phyloP scores from a whole-genome alignment of 352 stramenopile species.

The Pythium pyrilobum region DNA sequence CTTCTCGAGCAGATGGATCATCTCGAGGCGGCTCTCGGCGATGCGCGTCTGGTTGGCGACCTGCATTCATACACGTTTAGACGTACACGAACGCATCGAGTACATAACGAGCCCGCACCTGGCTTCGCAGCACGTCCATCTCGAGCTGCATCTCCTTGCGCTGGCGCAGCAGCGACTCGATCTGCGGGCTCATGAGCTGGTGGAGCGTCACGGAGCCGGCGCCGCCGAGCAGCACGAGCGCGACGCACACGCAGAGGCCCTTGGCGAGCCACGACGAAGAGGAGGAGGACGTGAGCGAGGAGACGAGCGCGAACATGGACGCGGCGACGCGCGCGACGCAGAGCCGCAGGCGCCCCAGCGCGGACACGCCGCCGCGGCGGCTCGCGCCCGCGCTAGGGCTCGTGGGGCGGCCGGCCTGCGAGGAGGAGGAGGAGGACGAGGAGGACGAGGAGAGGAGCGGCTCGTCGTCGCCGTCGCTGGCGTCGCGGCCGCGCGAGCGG shows the following conservation, averaged over 20 bases:
- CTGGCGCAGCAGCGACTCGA: slow-evolving; percentile 57
- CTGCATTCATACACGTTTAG: slow-evolving; percentile 14
- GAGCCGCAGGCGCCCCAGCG: background rate
- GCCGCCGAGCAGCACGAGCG: slow-evolving; percentile 48
- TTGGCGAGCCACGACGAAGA: slow-evolving; percentile 34
- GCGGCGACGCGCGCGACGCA: slow-evolving; percentile 5
- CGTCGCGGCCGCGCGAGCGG: slow-evolving; percentile 4
- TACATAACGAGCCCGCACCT: slow-evolving; percentile 29
- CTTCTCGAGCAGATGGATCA: slow-evolving; percentile 66
- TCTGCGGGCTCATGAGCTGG: slow-evolving; percentile 74
- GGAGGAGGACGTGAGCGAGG: slow-evolving; percentile 3
- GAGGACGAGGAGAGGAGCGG: background rate
- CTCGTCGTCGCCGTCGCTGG: slow-evolving; percentile 6
- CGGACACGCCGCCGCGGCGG: background rate
- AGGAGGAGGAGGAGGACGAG: background rate
- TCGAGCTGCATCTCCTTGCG: slow-evolving; percentile 49
- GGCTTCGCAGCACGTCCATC: slow-evolving; percentile 35
- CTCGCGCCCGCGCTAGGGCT: background rate
- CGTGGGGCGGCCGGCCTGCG: background rate
- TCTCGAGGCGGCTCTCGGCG: slow-evolving; percentile 58
- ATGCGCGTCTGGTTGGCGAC: slow-evolving; percentile 66
- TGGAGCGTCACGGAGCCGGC: slow-evolving; percentile 67
- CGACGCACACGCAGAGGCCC: slow-evolving; percentile 41
- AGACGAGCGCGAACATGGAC: background rate
- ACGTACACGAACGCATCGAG: background rate